Evolutionary conservation across 2,329 filamentous ascomycete species (phyloP).

Genomic region (Penicillium janthinellum): DNA sequence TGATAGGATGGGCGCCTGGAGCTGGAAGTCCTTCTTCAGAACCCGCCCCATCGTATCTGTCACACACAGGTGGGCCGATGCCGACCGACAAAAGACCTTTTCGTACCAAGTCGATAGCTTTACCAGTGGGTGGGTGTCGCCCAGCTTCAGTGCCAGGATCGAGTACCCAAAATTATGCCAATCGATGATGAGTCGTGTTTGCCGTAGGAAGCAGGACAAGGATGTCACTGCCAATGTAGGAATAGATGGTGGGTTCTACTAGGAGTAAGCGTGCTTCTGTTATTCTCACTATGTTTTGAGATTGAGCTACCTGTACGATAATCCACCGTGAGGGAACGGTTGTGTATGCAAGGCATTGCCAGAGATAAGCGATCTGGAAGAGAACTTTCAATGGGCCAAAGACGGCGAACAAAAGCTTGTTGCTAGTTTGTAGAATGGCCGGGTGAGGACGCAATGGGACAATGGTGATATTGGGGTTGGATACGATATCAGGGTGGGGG

Average conservation of each 20-base stretch:
- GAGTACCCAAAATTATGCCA: conserved; percentile 99
- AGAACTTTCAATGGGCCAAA: conserved; percentile 82
- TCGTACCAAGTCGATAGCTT: conserved; percentile 77
- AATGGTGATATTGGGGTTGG: conserved; percentile 69
- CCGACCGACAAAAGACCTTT: conserved; percentile 65
- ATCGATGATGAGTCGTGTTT: conserved; percentile 83
- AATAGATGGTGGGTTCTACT: conserved; percentile 88
- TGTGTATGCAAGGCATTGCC: conserved; percentile 70
- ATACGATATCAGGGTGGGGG: conserved; percentile 73
- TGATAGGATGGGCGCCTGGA: conserved; percentile 67
- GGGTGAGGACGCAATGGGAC: conserved; percentile 71
- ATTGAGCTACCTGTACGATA: conserved; percentile 66
- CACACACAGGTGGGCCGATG: conserved; percentile 79
- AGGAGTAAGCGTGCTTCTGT: background rate
- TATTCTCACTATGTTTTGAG: background rate
- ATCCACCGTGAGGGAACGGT: conserved; percentile 80
- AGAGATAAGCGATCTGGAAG: conserved; percentile 75
- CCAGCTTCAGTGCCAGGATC: conserved; percentile 73
- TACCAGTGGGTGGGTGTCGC: conserved; percentile 71
- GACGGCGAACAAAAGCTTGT: conserved; percentile 73
- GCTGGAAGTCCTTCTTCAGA: conserved; percentile 66
- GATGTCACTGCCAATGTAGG: conserved; percentile 80
- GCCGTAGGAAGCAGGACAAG: conserved; percentile 71
- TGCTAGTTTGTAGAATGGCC: conserved; percentile 64
- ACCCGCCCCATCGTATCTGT: conserved; percentile 84